phyloP scores from a whole-genome alignment of 1,139 yeast genomes.

The Hyphopichia wangnamkhiaoensis region DNA sequence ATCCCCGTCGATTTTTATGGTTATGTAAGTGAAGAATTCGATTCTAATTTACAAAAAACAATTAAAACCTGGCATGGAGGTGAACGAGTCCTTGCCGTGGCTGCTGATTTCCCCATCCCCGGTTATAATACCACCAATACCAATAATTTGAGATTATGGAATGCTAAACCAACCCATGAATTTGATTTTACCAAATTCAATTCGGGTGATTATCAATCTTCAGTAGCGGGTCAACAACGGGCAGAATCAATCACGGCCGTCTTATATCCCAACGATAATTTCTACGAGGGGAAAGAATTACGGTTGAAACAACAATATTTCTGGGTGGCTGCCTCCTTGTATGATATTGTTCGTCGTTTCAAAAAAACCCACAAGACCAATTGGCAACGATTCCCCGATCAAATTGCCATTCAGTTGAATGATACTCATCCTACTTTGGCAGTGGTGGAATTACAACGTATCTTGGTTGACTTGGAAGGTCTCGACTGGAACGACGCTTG shows the following conservation, averaged over 20 bases:
- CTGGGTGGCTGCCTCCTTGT: slow-evolving; percentile 94
- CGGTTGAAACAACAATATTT: slow-evolving; percentile 94
- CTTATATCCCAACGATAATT: slow-evolving; percentile 89
- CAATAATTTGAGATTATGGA: slow-evolving; percentile 89
- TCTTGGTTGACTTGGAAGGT: slow-evolving; percentile 80
- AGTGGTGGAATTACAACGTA: slow-evolving; percentile 84
- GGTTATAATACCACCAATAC: slow-evolving; percentile 84
- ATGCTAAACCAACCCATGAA: slow-evolving; percentile 85
- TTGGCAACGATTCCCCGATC: slow-evolving; percentile 83
- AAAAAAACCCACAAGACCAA: slow-evolving; percentile 69
- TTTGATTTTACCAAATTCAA: slow-evolving; percentile 92
- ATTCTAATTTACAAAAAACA: slow-evolving; percentile 50
- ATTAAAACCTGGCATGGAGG: slow-evolving; percentile 83
- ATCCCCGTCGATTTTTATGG: slow-evolving; percentile 95
- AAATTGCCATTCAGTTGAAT: slow-evolving; percentile 88
- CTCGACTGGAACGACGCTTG: slow-evolving; percentile 84
- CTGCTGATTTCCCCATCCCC: slow-evolving; percentile 93
- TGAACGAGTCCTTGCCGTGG: slow-evolving; percentile 84
- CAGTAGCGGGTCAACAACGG: slow-evolving; percentile 80
- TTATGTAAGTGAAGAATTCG: slow-evolving; percentile 62
- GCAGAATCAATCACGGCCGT: slow-evolving; percentile 94
- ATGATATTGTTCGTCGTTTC: slow-evolving; percentile 88
- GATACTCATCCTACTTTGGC: slow-evolving; percentile 97
- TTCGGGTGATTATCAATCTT: slow-evolving; percentile 85
- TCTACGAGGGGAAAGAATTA: slow-evolving; percentile 86